These are phyloP conservation scores for Datura wrightii DNA, from an alignment of 257 asterid genomes.

Conservation along the genomic window DNA sequence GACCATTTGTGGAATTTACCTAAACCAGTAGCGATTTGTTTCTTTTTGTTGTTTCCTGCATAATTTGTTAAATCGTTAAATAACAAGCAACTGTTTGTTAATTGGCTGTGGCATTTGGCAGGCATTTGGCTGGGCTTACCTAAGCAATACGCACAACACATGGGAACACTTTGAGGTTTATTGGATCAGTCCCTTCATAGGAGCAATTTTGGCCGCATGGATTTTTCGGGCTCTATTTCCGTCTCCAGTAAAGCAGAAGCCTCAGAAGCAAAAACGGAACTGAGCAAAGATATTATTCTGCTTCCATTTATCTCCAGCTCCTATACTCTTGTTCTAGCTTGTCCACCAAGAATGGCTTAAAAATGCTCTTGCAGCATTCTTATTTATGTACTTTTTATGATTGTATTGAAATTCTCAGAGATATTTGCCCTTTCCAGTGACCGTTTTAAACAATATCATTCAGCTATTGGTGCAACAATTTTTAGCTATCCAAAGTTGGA, in stretches of 20 bases:
- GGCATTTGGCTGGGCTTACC: conserved; percentile 97
- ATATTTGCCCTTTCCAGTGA: neutral
- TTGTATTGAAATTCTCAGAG: neutral
- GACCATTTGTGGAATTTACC: neutral
- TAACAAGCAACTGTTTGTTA: neutral
- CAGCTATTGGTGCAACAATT: neutral
- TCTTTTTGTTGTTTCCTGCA: conserved; percentile 7
- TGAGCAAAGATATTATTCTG: conserved; percentile 30
- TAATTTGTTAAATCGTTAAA: neutral
- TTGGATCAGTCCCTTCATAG: conserved; percentile 84
- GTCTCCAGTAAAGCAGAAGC: conserved; percentile 54
- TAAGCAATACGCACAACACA: conserved; percentile 65
- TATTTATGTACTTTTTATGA: neutral
- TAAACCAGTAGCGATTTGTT: neutral
- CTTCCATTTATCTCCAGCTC: neutral
- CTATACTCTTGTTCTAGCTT: neutral
- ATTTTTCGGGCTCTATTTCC: conserved; percentile 73
- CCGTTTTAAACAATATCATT: neutral
- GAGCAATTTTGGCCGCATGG: conserved; percentile 92
- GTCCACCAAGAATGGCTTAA: neutral
- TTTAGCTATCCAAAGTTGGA: neutral
- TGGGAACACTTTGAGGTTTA: conserved; percentile 92
- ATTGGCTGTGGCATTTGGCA: conserved; percentile 37
- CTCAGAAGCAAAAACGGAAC: conserved; percentile 49
- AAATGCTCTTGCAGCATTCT: neutral